phyloP scores from a whole-genome alignment of 352 stramenopile species.

The Phytophthora citricola region DNA sequence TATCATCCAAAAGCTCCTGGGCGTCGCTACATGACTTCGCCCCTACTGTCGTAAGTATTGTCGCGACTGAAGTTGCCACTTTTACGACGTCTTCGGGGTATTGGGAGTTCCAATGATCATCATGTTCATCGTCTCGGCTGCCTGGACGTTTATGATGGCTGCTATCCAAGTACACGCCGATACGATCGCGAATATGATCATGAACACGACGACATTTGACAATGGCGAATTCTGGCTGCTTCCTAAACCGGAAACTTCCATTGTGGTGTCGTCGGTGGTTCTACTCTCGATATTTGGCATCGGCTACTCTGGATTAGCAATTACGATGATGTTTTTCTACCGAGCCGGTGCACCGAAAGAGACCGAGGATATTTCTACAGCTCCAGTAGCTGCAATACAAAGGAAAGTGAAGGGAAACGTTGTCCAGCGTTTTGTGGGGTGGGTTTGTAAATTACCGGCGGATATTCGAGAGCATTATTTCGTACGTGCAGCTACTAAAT shows the following conservation, averaged over 20 bases:
- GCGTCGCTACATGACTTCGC: no score
- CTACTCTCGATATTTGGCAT: slow-evolving; percentile 17
- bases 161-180: slow-evolving; percentile 43
- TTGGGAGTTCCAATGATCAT: slow-evolving; percentile 38
- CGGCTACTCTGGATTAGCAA: background rate
- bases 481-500: slow-evolving; percentile 6
- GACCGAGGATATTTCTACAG: background rate
- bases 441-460: background rate
- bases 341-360: background rate
- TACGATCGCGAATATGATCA: slow-evolving; percentile 41
- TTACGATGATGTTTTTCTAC: background rate
- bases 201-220: slow-evolving; percentile 47
- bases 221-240: slow-evolving; percentile 59
- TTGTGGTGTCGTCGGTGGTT: slow-evolving; percentile 18
- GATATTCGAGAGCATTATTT: slow-evolving; percentile 27
- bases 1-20: no score
- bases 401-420: background rate
- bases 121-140: slow-evolving; percentile 26
- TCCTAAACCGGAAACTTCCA: slow-evolving; percentile 16
- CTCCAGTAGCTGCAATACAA: background rate
- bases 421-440: background rate
- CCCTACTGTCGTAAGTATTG: slow-evolving; percentile 23
- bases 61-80: slow-evolving; percentile 31
- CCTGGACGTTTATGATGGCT: slow-evolving; percentile 39
- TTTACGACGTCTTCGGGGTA: slow-evolving; percentile 48